phyloP scores from a whole-genome alignment of 768 basidiomycete species.

The Hypsizygus marmoreus region DNA sequence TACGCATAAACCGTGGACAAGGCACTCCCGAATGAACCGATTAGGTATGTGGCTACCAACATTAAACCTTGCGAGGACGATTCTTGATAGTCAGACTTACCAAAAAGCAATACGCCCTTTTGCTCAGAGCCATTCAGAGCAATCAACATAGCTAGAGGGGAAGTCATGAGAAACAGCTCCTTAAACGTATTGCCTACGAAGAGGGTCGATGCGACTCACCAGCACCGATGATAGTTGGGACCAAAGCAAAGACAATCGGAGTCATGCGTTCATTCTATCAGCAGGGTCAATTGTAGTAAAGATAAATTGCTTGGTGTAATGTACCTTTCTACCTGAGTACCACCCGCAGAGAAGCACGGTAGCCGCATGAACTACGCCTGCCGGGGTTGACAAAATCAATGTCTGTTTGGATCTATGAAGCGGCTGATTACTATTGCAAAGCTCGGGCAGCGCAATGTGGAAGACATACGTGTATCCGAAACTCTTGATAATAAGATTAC shows the following conservation, averaged over 20 bases:
- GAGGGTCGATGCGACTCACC: no score
- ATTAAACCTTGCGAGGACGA: conserved; percentile 1
- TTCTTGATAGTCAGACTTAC: conserved; percentile 25
- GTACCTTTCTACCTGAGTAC: conserved; percentile 66
- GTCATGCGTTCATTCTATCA: conserved; percentile 57
- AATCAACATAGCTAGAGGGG: conserved; percentile 48
- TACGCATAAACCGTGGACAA: conserved; percentile 64
- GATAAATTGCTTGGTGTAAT: not conserved
- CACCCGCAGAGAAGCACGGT: conserved; percentile 59
- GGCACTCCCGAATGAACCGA: conserved; percentile 60
- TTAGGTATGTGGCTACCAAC: conserved; percentile 45
- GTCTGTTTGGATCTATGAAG: conserved; percentile 59
- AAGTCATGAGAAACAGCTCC: no score
- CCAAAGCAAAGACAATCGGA: conserved; percentile 57
- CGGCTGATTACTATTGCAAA: not conserved
- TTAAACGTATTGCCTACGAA: no score
- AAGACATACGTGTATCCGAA: conserved; percentile 62
- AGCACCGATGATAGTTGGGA: conserved; percentile 60
- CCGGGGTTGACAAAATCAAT: conserved; percentile 59
- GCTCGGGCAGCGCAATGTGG: not conserved
- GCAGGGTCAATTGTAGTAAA: not conserved
- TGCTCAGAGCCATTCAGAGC: conserved; percentile 49
- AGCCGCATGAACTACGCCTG: conserved; percentile 48
- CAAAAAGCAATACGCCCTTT: conserved; percentile 59
- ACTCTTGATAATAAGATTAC: conserved; percentile 61